Base-by-base conservation (phyloP, 805 yeast genomes). In the Teunomyces atbi region DNA sequence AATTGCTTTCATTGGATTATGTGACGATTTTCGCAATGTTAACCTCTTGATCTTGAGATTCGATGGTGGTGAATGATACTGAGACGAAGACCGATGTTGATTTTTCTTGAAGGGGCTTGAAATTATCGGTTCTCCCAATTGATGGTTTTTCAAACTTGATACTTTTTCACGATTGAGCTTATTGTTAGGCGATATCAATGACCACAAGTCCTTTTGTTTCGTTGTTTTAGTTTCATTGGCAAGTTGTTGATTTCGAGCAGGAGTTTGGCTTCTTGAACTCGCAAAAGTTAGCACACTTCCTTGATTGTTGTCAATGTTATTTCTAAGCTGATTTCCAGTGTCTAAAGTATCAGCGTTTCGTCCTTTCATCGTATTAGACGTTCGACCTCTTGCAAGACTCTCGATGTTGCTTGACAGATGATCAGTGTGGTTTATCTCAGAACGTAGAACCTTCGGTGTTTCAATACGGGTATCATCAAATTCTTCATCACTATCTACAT, bases 381-480 rank as follows among this genome's bases (percentile, higher is more conserved):
- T 15, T 30, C 10, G 1, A 30, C n/a, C 18, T 13, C 33, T 13
- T 6, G 16, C 33, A 15, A 30, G 12, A 30, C 33, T 30, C 33
- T 30, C 33, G 16, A 13, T 15, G 11, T 30, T 13, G 18, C 16
- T 15, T 7, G 33, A 30, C 33, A 30, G 33, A 10, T 13, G n/a
- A 13, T 30, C 39, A 5, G 10, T n/a, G 4, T 28, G 39, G 13
- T 20, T 36, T 19, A 36, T n/a, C 16, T 36, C 39, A 10, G 39
- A 36, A 12, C 39, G 39, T 13, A 36, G 13, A 11, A 36, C 28
- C 23, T 53, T 53, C 1, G 69, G 69, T 12, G 68, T 62, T 38
- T 65, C 69, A 11, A 51, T 38, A 11, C 51, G 48, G 0, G 68
- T 60, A 19, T 62, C 67, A 49, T 64, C 70, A 49, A 65, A 64